Evolutionary conservation across 345 rosid species (phyloP).

Genomic region (Mangifera indica): DNA sequence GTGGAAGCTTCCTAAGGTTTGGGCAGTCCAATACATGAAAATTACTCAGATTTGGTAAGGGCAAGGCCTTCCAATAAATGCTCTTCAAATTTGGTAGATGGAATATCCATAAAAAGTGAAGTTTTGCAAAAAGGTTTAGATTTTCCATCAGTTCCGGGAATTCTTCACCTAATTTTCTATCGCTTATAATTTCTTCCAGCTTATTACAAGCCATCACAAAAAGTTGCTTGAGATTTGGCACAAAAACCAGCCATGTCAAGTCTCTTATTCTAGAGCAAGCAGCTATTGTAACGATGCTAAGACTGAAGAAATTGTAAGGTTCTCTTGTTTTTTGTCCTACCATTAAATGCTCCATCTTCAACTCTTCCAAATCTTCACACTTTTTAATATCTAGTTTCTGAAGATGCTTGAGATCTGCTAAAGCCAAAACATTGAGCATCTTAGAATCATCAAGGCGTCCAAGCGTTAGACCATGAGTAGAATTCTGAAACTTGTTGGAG

Average conservation of each 20-base stretch:
- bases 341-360: not conserved
- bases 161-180: slow-evolving; percentile 6
- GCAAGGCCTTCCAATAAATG: slow-evolving; percentile 15
- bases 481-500: not conserved
- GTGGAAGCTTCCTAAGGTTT: not conserved
- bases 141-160: too few relatives aligned
- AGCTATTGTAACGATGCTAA: not conserved
- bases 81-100: slow-evolving; percentile 4
- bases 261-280: slow-evolving; percentile 1
- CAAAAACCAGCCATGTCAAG: slow-evolving; percentile 25
- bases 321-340: not conserved
- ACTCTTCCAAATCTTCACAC: slow-evolving; percentile 7
- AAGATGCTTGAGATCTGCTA: not conserved
- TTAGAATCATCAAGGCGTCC: not conserved
- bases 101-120: not conserved
- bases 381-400: not conserved
- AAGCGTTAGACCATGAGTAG: not conserved
- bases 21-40: slow-evolving; percentile 10
- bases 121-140: slow-evolving; percentile 23
- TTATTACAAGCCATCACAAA: not conserved
- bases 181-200: slow-evolving; percentile 24
- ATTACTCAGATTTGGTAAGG: slow-evolving; percentile 12
- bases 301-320: not conserved
- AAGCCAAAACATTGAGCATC: not conserved
- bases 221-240: slow-evolving; percentile 17